These are phyloP conservation scores for Blastosporella zonata DNA, from an alignment of 1,284 basidiomycete species.

Conservation along the genomic window DNA sequence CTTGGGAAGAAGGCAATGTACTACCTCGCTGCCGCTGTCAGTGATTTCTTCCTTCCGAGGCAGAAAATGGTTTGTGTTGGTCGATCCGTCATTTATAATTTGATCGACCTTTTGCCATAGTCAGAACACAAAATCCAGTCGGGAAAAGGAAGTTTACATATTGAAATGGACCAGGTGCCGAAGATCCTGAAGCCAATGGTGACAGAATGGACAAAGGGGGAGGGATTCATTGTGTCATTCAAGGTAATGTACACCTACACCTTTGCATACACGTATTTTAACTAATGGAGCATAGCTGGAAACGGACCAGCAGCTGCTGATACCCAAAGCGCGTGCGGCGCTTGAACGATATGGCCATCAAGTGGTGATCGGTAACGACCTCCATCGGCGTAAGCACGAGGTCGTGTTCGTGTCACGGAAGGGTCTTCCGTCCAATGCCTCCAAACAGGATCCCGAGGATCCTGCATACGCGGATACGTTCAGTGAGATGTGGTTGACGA, in stretches of 20 bases:
- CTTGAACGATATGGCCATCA: constrained; percentile 95
- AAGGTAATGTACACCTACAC: constrained; percentile 58
- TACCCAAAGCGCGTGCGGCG: constrained; percentile 88
- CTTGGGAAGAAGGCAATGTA: constrained; percentile 81
- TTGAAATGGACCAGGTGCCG: constrained; percentile 99
- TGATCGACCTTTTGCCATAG: constrained; percentile 37
- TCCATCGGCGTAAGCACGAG: constrained; percentile 85
- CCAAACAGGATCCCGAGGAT: constrained; percentile 7
- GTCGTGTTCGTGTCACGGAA: constrained; percentile 80
- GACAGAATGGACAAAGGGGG: constrained; percentile 82
- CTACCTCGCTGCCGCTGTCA: constrained; percentile 96
- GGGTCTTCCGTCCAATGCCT: constrained; percentile 18
- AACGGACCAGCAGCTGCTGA: constrained; percentile 80
- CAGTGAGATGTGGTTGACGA: constrained; percentile 72
- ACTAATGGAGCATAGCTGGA: constrained; percentile 65
- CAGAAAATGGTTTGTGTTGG: constrained; percentile 73
- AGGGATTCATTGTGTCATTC: constrained; percentile 94
- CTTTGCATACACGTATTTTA: not conserved
- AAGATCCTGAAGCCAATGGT: constrained; percentile 94
- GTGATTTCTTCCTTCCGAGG: constrained; percentile 94
- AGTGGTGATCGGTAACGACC: constrained; percentile 94
- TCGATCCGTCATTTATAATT: not conserved
- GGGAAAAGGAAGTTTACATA: constrained; percentile 85
- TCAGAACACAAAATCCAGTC: constrained; percentile 99
- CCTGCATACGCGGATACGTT: constrained; percentile 32